These are phyloP conservation scores for Paecilomyces formosus DNA, from an alignment of 2,329 filamentous ascomycete species.

Conservation along the genomic window DNA sequence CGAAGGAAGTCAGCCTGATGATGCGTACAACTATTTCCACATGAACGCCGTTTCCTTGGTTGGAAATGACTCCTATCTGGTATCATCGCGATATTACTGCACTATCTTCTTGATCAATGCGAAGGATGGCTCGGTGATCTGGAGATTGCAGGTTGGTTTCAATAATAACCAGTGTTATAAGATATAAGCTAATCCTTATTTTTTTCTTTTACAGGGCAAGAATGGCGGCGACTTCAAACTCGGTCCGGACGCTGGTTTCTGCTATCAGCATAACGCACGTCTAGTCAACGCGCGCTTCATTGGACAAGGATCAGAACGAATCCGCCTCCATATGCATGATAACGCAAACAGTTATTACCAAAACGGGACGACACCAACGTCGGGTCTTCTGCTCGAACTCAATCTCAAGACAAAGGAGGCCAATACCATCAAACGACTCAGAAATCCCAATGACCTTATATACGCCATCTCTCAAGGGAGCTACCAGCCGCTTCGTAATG, in stretches of 20 bases:
- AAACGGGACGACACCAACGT: background rate
- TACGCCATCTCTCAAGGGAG: constrained; percentile 7
- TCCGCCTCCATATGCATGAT: background rate
- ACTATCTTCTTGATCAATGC: constrained; percentile 27
- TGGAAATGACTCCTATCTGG: constrained; percentile 9
- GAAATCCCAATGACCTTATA: constrained; percentile 35
- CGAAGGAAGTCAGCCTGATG: background rate
- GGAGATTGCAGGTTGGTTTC: constrained; percentile 25
- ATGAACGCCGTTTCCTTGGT: constrained; percentile 17
- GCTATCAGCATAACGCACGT: constrained; percentile 39
- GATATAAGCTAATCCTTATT: too few species aligned
- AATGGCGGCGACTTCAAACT: constrained; percentile 26
- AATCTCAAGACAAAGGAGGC: background rate
- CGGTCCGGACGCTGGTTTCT: constrained; percentile 32
- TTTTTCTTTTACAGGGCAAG: constrained; percentile 9
- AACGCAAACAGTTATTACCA: background rate
- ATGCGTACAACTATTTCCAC: constrained; percentile 38
- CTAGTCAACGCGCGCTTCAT: constrained; percentile 29
- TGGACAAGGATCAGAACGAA: background rate
- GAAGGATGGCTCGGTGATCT: constrained; percentile 31
- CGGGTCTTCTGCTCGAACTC: background rate
- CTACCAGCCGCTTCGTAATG: too few species aligned
- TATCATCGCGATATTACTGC: constrained; percentile 3
- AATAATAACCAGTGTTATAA: background rate
- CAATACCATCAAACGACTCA: background rate